phyloP scores from a whole-genome alignment of 2,329 filamentous ascomycete genomes.

The Fusarium algeriense region DNA sequence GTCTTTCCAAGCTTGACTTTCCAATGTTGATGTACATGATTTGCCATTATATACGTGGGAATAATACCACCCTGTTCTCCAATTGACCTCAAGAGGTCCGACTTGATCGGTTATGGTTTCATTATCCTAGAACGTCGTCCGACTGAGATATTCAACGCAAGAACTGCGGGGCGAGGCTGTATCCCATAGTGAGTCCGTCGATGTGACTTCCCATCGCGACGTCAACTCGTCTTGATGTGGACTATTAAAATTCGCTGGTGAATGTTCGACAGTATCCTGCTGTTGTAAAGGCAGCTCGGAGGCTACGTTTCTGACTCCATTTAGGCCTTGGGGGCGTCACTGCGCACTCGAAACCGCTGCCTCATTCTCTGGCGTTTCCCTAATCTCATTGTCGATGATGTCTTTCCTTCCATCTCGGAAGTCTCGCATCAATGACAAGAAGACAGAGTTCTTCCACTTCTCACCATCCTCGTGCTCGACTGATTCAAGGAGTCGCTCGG shows the following conservation, averaged over 20 bases:
- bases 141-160: conserved; percentile 43
- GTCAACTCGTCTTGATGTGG: conserved; percentile 33
- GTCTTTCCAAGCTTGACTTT: not conserved
- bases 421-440: conserved; percentile 60
- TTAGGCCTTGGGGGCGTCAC: conserved; percentile 27
- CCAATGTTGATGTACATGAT: not conserved
- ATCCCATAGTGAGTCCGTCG: not conserved
- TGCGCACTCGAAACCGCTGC: conserved; percentile 16
- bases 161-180: conserved; percentile 22
- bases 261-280: not conserved
- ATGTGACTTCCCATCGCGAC: conserved; percentile 29
- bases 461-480: conserved; percentile 60
- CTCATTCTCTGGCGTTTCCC: conserved; percentile 46
- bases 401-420: conserved; percentile 60
- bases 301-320: not conserved
- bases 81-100: not conserved
- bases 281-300: not conserved
- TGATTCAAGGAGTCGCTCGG: conserved; percentile 57
- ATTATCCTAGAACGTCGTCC: conserved; percentile 40
- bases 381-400: conserved; percentile 58
- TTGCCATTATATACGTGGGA: not conserved
- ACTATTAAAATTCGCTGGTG: conserved; percentile 4
- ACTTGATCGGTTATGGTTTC: not conserved
- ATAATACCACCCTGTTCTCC: not conserved
- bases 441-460: conserved; percentile 62